Evolutionary conservation across 768 basidiomycete species (phyloP), one percentile per base, ranked within the genome.

Genomic region (Artomyces pyxidatus): DNA sequence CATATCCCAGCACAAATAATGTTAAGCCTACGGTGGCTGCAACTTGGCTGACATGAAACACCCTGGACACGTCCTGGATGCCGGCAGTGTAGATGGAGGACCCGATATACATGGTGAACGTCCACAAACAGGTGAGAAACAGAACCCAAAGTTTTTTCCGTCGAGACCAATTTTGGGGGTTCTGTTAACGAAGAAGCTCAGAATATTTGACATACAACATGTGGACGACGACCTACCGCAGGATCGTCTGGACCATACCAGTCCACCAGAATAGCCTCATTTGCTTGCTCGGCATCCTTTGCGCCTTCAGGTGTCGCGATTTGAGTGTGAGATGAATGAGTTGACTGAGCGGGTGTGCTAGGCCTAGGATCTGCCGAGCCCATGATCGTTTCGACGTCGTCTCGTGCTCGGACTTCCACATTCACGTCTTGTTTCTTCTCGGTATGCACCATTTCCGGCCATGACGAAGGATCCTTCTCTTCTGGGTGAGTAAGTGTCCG

Each of bases 81-180:
- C 59, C 58, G 16, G 63, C 54, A 1, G 60, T 58, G 52, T 60
- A 64, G 42, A 66, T 63, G 12, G 62, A 59, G 7, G 63, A 63
- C 45, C 32, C 65, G 53, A 66, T 63, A 52, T 65, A 66, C 29
- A 65, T 59, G 45, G 55, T 54, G 53, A 65, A 64, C 4, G 63
- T 66, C 47, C 65, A 51, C 35, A 65, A 46, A 45, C 60, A 61
- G 45, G 64, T 61, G 27, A 53, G 54, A 46, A 61, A 62, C 2
- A 61, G 56, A 5, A 65, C 61, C 26, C 63, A 61, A 21, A 53
- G 52, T 30, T 58, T 53, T 29, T 66, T 66, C 6, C 42, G 8
- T n/a, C 56, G 51, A 3, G 61, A 59, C 65, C 65, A 66, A 47
- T 66, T 60, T 40, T 12, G 25, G 6, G 38, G 29, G 21, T 40